Conservation (phyloP, 805 yeast genomes). For the Sungouiella thailandica region DNA sequence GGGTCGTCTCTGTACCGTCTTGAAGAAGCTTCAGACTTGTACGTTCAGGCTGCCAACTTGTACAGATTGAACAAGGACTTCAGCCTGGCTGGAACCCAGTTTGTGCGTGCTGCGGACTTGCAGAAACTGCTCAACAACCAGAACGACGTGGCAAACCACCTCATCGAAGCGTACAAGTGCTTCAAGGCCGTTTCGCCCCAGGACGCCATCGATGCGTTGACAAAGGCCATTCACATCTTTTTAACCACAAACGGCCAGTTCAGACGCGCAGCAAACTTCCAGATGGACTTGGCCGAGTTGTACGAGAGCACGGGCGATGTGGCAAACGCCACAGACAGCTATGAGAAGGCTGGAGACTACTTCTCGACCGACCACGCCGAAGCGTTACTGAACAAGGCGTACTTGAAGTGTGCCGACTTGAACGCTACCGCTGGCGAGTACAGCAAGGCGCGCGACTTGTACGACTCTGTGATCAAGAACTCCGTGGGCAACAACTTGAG, state of each 20-base stretch:
- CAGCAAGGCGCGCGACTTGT: slow-evolving; percentile 67
- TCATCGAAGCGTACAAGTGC: slow-evolving; percentile 87
- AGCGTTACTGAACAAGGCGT: slow-evolving; percentile 84
- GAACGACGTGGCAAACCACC: slow-evolving; percentile 88
- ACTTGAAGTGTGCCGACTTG: slow-evolving; percentile 83
- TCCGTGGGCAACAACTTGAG: slow-evolving; percentile 70
- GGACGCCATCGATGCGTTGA: slow-evolving; percentile 72
- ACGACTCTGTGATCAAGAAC: slow-evolving; percentile 73
- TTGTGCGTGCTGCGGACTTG: slow-evolving; percentile 78
- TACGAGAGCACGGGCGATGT: slow-evolving; percentile 71
- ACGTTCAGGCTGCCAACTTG: slow-evolving; percentile 88
- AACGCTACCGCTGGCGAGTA: slow-evolving; percentile 67
- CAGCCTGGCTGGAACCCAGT: slow-evolving; percentile 72
- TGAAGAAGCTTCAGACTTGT: slow-evolving; percentile 92
- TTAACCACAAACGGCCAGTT: slow-evolving; percentile 85
- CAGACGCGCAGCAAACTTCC: slow-evolving; percentile 92
- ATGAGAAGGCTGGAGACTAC: slow-evolving; percentile 94
- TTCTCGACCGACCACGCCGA: slow-evolving; percentile 89
- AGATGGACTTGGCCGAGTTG: slow-evolving; percentile 83
- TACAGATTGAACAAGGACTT: slow-evolving; percentile 74
- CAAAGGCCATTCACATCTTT: slow-evolving; percentile 75
- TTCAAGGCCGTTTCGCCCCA: slow-evolving; percentile 69
- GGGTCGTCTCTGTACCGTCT: slow-evolving; percentile 55
- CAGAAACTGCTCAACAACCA: slow-evolving; percentile 70
- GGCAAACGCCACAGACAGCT: slow-evolving; percentile 61